Percentiles rank a stretch among this genome's conserved stretches.
phyloP scores from a whole-genome alignment of 2,329 filamentous ascomycete species.

The Trichoderma asperellum region DNA sequence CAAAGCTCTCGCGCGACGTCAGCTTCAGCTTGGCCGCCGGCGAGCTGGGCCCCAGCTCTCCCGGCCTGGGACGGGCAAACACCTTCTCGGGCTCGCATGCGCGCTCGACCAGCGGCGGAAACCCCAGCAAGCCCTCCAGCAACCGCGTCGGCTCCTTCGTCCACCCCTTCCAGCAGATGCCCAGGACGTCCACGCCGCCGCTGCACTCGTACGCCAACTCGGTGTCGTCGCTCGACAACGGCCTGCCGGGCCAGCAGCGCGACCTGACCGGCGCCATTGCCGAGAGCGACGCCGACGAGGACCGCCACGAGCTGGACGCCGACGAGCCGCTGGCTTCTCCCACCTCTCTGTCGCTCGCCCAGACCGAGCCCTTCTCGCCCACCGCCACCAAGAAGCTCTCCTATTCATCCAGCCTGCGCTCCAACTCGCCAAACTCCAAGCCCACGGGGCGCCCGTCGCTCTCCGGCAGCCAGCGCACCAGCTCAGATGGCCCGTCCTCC shows the following conservation, averaged over 20 bases:
- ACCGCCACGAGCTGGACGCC: constrained; percentile 32
- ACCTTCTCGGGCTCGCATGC: constrained; percentile 50
- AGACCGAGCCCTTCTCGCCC: constrained; percentile 26
- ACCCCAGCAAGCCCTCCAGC: constrained; percentile 59
- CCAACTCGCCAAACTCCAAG: constrained; percentile 11
- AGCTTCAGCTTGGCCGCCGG: constrained; percentile 51
- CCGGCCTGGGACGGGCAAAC: constrained; percentile 40
- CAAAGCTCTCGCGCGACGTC: constrained; percentile 46
- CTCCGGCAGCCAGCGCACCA: constrained; percentile 42
- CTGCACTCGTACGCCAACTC: constrained; percentile 62
- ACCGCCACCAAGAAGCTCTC: constrained; percentile 25
- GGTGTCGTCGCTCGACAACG: constrained; percentile 54
- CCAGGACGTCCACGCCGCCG: constrained; percentile 63
- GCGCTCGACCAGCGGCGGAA: constrained; percentile 61
- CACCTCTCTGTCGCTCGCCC: constrained; percentile 28
- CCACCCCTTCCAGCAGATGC: constrained; percentile 68
- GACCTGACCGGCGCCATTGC: constrained; percentile 48
- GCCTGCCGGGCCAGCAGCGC: constrained; percentile 41
- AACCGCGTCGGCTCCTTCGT: constrained; percentile 57
- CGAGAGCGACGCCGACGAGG: constrained; percentile 54
- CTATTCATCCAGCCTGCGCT: constrained; percentile 12
- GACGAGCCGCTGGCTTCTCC: constrained; percentile 33
- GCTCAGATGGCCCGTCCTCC: constrained; percentile 41
- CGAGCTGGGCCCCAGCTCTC: constrained; percentile 30
- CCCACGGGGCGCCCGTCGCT: constrained; percentile 37